Percentiles rank a stretch among this genome's conserved stretches.
These are phyloP conservation scores for Dichomitus squalens DNA, from an alignment of 1,284 basidiomycete species.

Conservation along the genomic window DNA sequence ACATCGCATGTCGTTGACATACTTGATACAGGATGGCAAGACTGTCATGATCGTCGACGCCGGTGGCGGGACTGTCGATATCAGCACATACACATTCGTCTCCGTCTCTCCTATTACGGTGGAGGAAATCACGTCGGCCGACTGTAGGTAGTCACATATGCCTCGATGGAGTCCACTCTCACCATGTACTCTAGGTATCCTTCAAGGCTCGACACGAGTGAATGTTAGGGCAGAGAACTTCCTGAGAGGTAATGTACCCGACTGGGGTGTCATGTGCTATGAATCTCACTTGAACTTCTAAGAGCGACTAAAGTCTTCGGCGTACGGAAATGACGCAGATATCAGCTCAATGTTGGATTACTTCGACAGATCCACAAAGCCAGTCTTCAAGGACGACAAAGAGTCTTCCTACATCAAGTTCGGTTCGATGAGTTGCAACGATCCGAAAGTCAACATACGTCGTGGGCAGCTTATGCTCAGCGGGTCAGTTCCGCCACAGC, in stretches of 20 bases:
- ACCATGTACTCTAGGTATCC: slow-evolving; percentile 18
- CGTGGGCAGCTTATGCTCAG: slow-evolving; percentile 42
- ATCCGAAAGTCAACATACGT: slow-evolving; percentile 38
- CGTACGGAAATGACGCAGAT: slow-evolving; percentile 37
- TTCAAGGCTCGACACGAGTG: slow-evolving; percentile 31
- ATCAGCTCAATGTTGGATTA: slow-evolving; percentile 37
- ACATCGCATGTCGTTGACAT: neutral
- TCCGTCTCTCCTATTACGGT: slow-evolving; percentile 27
- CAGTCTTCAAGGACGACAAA: slow-evolving; percentile 38
- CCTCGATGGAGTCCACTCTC: neutral
- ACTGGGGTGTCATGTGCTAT: neutral
- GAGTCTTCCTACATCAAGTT: slow-evolving; percentile 45
- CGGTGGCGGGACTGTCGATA: slow-evolving; percentile 58
- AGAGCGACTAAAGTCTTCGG: slow-evolving; percentile 39
- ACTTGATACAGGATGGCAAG: slow-evolving; percentile 35
- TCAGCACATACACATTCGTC: slow-evolving; percentile 48
- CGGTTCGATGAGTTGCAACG: slow-evolving; percentile 40
- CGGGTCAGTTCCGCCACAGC: too few relatives aligned
- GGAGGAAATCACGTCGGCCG: slow-evolving; percentile 43
- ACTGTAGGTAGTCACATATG: slow-evolving; percentile 37
- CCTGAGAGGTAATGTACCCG: slow-evolving; percentile 28
- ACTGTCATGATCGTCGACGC: slow-evolving; percentile 58
- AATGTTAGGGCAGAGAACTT: slow-evolving; percentile 34
- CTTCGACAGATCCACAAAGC: slow-evolving; percentile 46
- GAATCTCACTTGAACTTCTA: neutral